A percentile compares a stretch with the other conserved stretches of the same genome.
phyloP scores from a whole-genome alignment of 148 eudicot genomes.

The Fagopyrum esculentum region DNA sequence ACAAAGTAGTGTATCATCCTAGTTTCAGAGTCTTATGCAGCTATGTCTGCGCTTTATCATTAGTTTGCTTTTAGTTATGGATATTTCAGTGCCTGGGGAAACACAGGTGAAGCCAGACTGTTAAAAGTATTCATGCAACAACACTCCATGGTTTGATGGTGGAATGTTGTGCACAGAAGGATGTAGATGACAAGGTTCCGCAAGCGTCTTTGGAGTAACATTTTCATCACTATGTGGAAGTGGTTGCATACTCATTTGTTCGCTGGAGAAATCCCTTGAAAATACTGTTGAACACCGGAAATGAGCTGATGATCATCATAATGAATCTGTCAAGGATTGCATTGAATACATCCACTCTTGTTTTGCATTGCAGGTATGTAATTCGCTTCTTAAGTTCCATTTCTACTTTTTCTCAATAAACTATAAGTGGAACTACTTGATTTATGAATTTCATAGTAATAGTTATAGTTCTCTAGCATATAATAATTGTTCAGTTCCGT shows the following conservation, averaged over 20 bases:
- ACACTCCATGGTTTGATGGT: not conserved
- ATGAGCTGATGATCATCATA: constrained; percentile 31
- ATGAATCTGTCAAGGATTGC: constrained; percentile 49
- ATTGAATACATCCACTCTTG: constrained; percentile 43
- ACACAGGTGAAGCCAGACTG: too few relatives aligned
- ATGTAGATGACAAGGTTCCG: not conserved
- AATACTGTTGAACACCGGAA: constrained; percentile 20
- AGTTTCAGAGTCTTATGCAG: not conserved
- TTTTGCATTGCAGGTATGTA: constrained; percentile 20
- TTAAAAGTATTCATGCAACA: too few relatives aligned
- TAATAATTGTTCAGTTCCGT: not conserved
- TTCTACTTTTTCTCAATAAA: not conserved
- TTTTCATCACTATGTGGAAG: not conserved
- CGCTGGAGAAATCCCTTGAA: constrained; percentile 17
- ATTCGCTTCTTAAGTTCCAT: not conserved
- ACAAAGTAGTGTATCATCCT: not conserved
- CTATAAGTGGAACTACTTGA: not conserved
- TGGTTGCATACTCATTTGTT: constrained; percentile 17
- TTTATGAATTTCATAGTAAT: too few relatives aligned
- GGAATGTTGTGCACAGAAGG: not conserved
- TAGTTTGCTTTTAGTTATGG: not conserved
- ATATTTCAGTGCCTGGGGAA: not conserved
- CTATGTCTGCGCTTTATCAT: not conserved
- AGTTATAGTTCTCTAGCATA: not conserved
- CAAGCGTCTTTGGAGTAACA: not conserved